Base-by-base conservation (phyloP, 2,329 filamentous ascomycete genomes). In the Colletotrichum costaricense region DNA sequence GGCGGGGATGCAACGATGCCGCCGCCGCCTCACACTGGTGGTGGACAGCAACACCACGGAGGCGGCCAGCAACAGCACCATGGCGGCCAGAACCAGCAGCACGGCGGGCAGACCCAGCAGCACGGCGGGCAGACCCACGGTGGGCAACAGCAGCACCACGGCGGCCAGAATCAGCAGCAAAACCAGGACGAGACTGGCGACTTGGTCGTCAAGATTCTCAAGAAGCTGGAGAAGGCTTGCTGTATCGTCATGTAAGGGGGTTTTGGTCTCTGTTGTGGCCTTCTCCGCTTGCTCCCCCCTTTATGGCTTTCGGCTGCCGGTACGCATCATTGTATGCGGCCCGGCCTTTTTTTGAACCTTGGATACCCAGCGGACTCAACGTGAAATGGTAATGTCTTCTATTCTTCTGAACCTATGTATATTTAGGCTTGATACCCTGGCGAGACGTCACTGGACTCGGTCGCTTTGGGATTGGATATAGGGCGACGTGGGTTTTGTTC, bases 221-320 rank as follows among this genome's bases (percentile, higher is more conserved):
- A 87, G 78, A 91, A 91, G 83, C 80, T 95, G 80, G 91, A 91
- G 81, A 91, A 91, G 82, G 85, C 84, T 72, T 95, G 93, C 83
- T 95, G 93, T 85, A 85, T 90, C 52, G 89, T 96, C 78, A 95
- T 95, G 93, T 96, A 85, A 85, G 67, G 35, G 24, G 33, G 42
- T 7, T 19, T 7, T 33, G 24, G 28, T 59, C 19, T 49, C 7
- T 24, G 35, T 33, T 3, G 9, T 30, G 63, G 35, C 49, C 49
- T 35, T 30, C 42, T 22, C 19, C 42, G 42, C 3, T 7, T 42
- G 33, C 38, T 4, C 16, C 38, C 33, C n/a, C 66, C 16, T 9
- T 16, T 54, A 16, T 49, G 52, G 5, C 28, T 33, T 42, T 42
- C 28, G 42, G 19, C 42, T 14, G 26, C 12, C 26, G 12, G 22